phyloP scores from a whole-genome alignment of 495 filamentous ascomycete species.

The Hamigera avellanea region DNA sequence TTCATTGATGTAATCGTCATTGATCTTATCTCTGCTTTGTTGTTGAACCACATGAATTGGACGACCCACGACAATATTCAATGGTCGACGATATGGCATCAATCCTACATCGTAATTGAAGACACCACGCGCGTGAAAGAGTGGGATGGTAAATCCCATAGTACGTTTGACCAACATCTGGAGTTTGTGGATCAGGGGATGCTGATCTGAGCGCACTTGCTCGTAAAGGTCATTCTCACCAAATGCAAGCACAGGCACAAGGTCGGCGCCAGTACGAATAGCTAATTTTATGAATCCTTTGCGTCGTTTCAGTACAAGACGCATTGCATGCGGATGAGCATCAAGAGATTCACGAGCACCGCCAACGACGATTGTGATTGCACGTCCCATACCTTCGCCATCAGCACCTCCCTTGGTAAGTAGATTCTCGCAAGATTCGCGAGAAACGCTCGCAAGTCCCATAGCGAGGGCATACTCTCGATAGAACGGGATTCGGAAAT shows the following conservation, averaged over 20 bases:
- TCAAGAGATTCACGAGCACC: conserved; percentile 87
- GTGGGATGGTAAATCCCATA: conserved; percentile 85
- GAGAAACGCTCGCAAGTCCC: conserved; percentile 80
- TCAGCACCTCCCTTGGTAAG: conserved; percentile 66
- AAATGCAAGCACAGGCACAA: conserved; percentile 85
- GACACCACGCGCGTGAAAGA: conserved; percentile 82
- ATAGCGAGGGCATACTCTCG: conserved; percentile 81
- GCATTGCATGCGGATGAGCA: conserved; percentile 61
- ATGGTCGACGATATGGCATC: conserved; percentile 78
- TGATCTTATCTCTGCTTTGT: conserved; percentile 38
- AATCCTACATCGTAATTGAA: conserved; percentile 97
- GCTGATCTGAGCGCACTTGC: conserved; percentile 57
- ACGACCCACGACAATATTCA: conserved; percentile 80
- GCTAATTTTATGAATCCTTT: conserved; percentile 93
- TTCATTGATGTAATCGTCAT: conserved; percentile 63
- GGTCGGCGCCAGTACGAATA: conserved; percentile 75
- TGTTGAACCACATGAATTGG: conserved; percentile 61
- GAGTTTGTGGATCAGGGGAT: conserved; percentile 60
- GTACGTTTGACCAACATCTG: conserved; percentile 74
- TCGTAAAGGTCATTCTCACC: conserved; percentile 96
- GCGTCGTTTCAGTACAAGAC: conserved; percentile 65
- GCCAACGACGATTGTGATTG: conserved; percentile 91
- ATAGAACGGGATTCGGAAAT: conserved; percentile 91
- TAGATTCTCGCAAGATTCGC: conserved; percentile 80
- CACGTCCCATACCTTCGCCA: conserved; percentile 83